Evolutionary conservation across 352 stramenopile species (phyloP), one percentile per base, ranked within the genome.

Genomic region (Phytophthora idaei): DNA sequence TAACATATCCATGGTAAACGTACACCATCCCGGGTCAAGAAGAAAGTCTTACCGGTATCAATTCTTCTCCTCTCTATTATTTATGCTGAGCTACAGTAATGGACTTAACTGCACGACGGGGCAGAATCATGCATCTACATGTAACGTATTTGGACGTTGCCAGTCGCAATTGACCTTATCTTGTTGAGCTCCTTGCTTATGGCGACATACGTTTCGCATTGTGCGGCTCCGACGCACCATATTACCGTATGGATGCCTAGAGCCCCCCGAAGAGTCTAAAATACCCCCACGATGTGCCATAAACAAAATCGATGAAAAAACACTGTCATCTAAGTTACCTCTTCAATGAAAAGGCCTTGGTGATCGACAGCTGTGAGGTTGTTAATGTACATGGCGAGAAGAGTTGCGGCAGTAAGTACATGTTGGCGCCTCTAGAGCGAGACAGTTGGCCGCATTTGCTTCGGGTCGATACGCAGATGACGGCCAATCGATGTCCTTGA

Each of bases 1-100:
- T 42, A 25, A 11, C 34, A 9, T 39, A 39, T 39, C 34, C 51
- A 59, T 59, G 52, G 52, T 59, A 59, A 59, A 59, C 52, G 6
- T 15, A 29, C 37, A 15, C 14, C 17, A 37, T 49, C 2, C 8
- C 29, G 27, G 37, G 15, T 44, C 9, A 42, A 39, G 28, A 4
- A 31, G 29, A 41, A 7, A n/a, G 2, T 5, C 10, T 42, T 17
- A 15, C 11, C 36, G 36, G 36, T n/a, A 42, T 10, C 34, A 39
- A 12, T 39, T 39, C 29, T 34, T 4, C 29, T 34, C 12, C 36
- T 10, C 36, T 15, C 36, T 42, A 42, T 10, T n/a, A 42, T 42
- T 41, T 10, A 14, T 41, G 37, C 11, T 9, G 12, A 44, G 37
- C 37, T 21, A 7, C 21, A 21, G 21, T 0, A 21, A 21, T 45